Evolutionary conservation across 2,329 filamentous ascomycete genomes (phyloP).

Genomic region (Escovopsis sp.): DNA sequence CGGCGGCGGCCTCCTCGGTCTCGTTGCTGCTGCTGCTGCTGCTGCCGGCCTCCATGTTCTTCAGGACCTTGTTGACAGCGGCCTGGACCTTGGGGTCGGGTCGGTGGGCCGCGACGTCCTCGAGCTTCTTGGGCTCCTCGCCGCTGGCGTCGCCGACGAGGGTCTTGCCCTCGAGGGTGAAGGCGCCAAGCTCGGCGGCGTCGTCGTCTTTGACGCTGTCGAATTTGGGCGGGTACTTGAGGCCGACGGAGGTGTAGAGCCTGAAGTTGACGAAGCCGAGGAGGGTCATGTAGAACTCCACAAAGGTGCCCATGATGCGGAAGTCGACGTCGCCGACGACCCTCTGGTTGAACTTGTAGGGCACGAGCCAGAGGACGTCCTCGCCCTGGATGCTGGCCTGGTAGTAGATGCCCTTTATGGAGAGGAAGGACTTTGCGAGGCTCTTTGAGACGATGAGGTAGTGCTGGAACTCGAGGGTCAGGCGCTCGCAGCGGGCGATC

Average conservation of each 20-base stretch:
- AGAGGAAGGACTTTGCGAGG: constrained; percentile 89
- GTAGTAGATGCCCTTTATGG: constrained; percentile 99
- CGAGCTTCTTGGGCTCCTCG: constrained; percentile 37
- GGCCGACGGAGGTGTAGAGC: constrained; percentile 76
- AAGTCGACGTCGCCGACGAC: constrained; percentile 93
- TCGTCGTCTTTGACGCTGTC: constrained; percentile 75
- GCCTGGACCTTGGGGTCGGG: constrained; percentile 50
- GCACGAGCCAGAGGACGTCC: constrained; percentile 92
- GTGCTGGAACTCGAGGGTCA: constrained; percentile 94
- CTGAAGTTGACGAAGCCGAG: constrained; percentile 93
- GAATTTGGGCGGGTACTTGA: constrained; percentile 94
- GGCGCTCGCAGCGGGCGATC: constrained; percentile 82
- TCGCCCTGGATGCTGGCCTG: constrained; percentile 95
- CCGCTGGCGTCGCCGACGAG: constrained; percentile 40
- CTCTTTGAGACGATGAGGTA: constrained; percentile 89
- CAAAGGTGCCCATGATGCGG: constrained; percentile 97
- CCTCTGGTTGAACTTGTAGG: constrained; percentile 94
- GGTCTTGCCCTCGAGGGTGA: constrained; percentile 68
- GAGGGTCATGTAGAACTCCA: constrained; percentile 96
- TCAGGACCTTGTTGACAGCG: constrained; percentile 54
- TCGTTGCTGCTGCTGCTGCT: constrained; percentile 4
- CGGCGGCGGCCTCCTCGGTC: constrained; percentile 14
- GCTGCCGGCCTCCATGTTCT: constrained; percentile 21
- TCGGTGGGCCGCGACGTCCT: constrained; percentile 31
- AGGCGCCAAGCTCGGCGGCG: constrained; percentile 79